A percentile compares a stretch with the other conserved stretches of the same genome.
phyloP scores from a whole-genome alignment of 257 asterid species.

The Oldenlandia corymbosa region DNA sequence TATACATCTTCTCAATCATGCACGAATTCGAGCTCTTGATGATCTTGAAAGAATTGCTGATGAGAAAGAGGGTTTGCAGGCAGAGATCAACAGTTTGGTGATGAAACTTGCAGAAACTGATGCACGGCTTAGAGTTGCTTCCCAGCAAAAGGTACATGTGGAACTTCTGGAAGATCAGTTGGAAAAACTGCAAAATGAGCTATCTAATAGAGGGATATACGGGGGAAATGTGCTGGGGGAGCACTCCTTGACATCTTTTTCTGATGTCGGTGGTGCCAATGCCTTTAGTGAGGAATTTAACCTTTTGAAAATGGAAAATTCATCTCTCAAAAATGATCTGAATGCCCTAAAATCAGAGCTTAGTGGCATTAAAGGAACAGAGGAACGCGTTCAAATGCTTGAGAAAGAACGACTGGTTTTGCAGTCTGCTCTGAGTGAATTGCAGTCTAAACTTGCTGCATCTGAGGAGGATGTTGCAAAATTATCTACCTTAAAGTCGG shows the following conservation, averaged over 20 bases:
- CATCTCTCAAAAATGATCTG: conserved; percentile 61
- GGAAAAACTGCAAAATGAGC: conserved; percentile 55
- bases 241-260: conserved; percentile 30
- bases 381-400: conserved; percentile 50
- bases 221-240: conserved; percentile 27
- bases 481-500: conserved; percentile 50
- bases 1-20: conserved; percentile 76
- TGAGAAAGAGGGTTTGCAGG: conserved; percentile 80
- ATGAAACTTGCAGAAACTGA: conserved; percentile 84
- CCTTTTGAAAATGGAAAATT: conserved; percentile 57
- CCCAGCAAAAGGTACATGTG: conserved; percentile 70
- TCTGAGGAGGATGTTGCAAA: conserved; percentile 66
- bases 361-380: conserved; percentile 50
- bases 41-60: conserved; percentile 59
- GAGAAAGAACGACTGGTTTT: conserved; percentile 64
- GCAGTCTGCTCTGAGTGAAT: conserved; percentile 57
- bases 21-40: conserved; percentile 67
- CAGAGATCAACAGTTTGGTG: conserved; percentile 68
- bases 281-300: conserved; percentile 54
- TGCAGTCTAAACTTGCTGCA: conserved; percentile 62
- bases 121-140: conserved; percentile 71
- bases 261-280: conserved; percentile 26
- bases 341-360: conserved; percentile 55
- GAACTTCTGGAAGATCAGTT: conserved; percentile 68
- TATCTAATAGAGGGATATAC: conserved; percentile 42